Evolutionary conservation across 2,329 filamentous ascomycete genomes (phyloP).

Genomic region (Colletotrichum lini): DNA sequence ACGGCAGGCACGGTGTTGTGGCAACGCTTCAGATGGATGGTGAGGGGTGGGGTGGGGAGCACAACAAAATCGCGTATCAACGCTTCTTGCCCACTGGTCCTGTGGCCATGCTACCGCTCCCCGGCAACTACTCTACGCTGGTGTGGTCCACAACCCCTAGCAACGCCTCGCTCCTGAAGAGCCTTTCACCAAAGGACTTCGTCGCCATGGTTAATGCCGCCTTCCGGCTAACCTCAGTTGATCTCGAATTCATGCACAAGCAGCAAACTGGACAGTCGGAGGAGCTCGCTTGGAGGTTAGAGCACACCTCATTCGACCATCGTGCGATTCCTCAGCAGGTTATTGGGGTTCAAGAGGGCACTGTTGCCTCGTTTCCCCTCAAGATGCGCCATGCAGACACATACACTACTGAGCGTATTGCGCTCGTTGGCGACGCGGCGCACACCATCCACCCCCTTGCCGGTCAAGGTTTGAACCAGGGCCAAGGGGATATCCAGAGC

Average conservation of each 20-base stretch:
- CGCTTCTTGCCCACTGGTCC: constrained; percentile 94
- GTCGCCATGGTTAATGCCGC: constrained; percentile 92
- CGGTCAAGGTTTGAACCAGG: constrained; percentile 94
- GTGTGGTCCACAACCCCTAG: constrained; percentile 95
- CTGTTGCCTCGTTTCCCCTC: constrained; percentile 90
- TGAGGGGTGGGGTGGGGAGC: constrained; percentile 66
- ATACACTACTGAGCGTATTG: constrained; percentile 91
- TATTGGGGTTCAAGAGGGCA: constrained; percentile 81
- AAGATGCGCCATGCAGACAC: constrained; percentile 94
- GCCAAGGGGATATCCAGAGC: constrained; percentile 88
- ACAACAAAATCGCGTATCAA: constrained; percentile 87
- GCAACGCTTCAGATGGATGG: constrained; percentile 85
- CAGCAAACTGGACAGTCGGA: constrained; percentile 71
- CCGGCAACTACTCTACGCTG: constrained; percentile 84
- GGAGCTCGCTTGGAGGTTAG: constrained; percentile 87
- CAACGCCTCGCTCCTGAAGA: constrained; percentile 84
- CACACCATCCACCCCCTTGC: constrained; percentile 96
- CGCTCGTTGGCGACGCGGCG: constrained; percentile 92
- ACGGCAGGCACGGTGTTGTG: constrained; percentile 89
- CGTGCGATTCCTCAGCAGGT: constrained; percentile 76
- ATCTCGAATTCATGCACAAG: constrained; percentile 87
- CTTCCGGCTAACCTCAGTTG: constrained; percentile 84
- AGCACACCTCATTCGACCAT: constrained; percentile 74
- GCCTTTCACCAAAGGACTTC: constrained; percentile 80
- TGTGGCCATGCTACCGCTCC: constrained; percentile 90